phyloP scores from a whole-genome alignment of 108 stramenopile genomes.

The Mediolabrus comicus region DNA sequence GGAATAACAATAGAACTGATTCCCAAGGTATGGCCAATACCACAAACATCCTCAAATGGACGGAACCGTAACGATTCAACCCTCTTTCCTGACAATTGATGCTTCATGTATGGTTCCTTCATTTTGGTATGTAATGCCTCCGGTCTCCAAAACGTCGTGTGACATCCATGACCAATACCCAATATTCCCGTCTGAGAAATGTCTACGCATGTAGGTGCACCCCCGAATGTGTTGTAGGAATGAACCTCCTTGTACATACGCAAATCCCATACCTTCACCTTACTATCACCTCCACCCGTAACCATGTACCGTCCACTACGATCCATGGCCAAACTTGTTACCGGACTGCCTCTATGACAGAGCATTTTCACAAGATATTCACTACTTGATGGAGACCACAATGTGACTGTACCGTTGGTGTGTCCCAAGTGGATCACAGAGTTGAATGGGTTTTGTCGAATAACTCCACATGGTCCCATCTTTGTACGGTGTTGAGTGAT shows the following conservation, averaged over 20 bases:
- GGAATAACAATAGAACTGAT: slow-evolving; percentile 93
- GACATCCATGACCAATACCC: slow-evolving; percentile 83
- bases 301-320: slow-evolving; percentile 84
- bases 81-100: slow-evolving; percentile 62
- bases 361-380: slow-evolving; percentile 89
- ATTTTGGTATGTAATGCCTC: slow-evolving; percentile 75
- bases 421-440: slow-evolving; percentile 94
- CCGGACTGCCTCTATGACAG: slow-evolving; percentile 83
- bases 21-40: slow-evolving; percentile 91
- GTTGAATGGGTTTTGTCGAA: slow-evolving; percentile 93
- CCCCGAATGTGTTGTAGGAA: slow-evolving; percentile 62
- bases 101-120: slow-evolving; percentile 90
- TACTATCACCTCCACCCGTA: slow-evolving; percentile 84
- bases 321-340: slow-evolving; percentile 86
- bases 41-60: slow-evolving; percentile 97
- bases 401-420: slow-evolving; percentile 94
- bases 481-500: slow-evolving; percentile 84
- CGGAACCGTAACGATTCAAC: slow-evolving; percentile 86
- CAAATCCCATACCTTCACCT: slow-evolving; percentile 95
- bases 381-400: slow-evolving; percentile 92
- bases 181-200: slow-evolving; percentile 92
- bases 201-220: slow-evolving; percentile 77
- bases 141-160: slow-evolving; percentile 88
- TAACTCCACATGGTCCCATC: slow-evolving; percentile 72
- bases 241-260: slow-evolving; percentile 75